Percentiles rank a stretch among this genome's conserved stretches.
Conservation (phyloP, 176 grass and related monocot species). For the Musa troglodytarum region DNA sequence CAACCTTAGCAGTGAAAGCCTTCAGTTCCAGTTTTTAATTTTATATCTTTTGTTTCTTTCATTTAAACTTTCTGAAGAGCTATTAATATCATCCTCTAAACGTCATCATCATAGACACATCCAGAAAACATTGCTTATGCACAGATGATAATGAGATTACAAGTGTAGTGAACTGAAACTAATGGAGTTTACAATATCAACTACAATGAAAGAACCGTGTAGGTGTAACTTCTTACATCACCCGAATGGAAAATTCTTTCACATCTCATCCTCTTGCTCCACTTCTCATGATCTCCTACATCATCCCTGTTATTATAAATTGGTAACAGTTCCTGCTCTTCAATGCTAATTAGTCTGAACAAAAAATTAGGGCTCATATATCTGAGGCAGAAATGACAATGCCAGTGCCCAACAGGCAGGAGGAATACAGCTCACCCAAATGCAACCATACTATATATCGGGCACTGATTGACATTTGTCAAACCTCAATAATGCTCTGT, state of each 20-base stretch:
- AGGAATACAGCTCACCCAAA: too few relatives aligned
- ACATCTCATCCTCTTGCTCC: slow-evolving; percentile 49
- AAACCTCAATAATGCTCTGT: neutral
- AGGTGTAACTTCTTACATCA: slow-evolving; percentile 45
- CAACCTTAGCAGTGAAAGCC: too few relatives aligned
- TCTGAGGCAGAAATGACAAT: neutral
- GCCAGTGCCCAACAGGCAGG: neutral
- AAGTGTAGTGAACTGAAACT: neutral
- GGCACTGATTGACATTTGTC: neutral
- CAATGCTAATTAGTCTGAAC: too few relatives aligned
- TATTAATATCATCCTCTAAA: too few relatives aligned
- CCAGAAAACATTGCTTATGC: too few relatives aligned
- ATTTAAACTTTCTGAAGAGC: too few relatives aligned
- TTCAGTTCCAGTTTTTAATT: too few relatives aligned
- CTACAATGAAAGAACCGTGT: neutral
- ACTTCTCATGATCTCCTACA: slow-evolving; percentile 76
- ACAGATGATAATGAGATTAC: neutral
- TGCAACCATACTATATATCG: too few relatives aligned
- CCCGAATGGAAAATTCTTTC: slow-evolving; percentile 66
- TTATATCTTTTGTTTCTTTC: too few relatives aligned
- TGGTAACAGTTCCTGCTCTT: too few relatives aligned
- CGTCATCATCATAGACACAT: too few relatives aligned
- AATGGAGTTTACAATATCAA: too few relatives aligned
- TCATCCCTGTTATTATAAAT: slow-evolving; percentile 47
- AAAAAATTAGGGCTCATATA: neutral